These are phyloP conservation scores for Iris pallida DNA, from an alignment of 116 monocot genomes.

Conservation along the genomic window DNA sequence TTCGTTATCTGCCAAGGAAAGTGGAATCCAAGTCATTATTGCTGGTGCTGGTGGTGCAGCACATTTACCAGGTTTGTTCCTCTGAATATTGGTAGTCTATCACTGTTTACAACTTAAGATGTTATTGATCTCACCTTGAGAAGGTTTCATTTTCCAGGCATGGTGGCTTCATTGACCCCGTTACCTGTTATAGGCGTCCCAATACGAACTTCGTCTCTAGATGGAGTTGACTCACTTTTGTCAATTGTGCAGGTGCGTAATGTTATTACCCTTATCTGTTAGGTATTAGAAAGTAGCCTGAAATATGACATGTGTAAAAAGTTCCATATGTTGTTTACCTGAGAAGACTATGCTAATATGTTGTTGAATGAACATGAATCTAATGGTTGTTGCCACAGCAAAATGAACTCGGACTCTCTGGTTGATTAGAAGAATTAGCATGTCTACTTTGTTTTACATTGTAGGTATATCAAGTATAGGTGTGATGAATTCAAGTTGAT, in stretches of 20 bases:
- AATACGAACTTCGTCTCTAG: slow-evolving; percentile 61
- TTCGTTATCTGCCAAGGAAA: slow-evolving; percentile 70
- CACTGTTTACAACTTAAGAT: background rate
- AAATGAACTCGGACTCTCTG: no score
- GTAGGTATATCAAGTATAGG: no score
- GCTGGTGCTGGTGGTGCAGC: slow-evolving; percentile 98
- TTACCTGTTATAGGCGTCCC: slow-evolving; percentile 90
- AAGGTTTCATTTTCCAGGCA: slow-evolving; percentile 34
- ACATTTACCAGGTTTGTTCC: slow-evolving; percentile 75
- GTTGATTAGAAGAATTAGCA: no score
- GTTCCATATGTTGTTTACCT: no score
- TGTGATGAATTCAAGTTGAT: no score
- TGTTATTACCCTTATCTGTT: background rate
- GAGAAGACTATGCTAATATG: no score
- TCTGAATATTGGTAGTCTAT: background rate
- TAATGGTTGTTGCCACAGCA: no score
- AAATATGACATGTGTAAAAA: background rate
- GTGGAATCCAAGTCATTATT: slow-evolving; percentile 79
- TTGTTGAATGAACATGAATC: no score
- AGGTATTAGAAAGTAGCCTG: no score
- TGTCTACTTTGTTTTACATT: no score
- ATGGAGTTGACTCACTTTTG: slow-evolving; percentile 77
- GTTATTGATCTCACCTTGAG: slow-evolving; percentile 5
- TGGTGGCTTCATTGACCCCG: slow-evolving; percentile 77
- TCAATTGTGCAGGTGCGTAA: slow-evolving; percentile 81